A percentile compares a stretch with the other conserved stretches of the same genome.
These are phyloP conservation scores for Yamagishiella unicocca DNA, from an alignment of 139 green algal species.

Conservation along the genomic window DNA sequence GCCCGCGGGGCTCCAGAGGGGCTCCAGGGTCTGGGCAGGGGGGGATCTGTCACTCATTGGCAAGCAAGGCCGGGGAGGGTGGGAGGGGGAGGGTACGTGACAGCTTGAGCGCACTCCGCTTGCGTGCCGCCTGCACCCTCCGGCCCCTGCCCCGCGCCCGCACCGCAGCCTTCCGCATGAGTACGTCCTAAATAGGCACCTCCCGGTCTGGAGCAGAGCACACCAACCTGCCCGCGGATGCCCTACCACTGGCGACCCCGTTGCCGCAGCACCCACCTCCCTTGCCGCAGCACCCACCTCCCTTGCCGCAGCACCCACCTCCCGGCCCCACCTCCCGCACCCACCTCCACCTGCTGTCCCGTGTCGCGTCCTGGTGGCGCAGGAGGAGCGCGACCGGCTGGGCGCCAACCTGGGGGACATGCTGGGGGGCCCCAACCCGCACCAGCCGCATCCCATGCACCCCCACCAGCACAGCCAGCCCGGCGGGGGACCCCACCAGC, in stretches of 20 bases:
- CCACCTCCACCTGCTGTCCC: neutral
- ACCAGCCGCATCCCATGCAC: neutral
- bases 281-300: neutral
- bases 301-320: neutral
- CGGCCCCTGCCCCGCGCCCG: no score
- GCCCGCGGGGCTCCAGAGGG: neutral
- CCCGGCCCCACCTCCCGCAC: neutral
- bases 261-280: neutral
- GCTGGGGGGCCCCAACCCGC: neutral
- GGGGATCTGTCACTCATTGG: no score
- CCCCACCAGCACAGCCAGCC: neutral
- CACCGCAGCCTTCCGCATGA: no score
- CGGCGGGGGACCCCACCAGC: neutral
- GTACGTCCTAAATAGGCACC: no score
- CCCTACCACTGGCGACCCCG: no score
- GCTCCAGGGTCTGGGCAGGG: neutral
- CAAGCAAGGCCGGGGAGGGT: no score
- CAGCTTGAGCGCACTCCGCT: no score
- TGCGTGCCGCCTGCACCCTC: no score
- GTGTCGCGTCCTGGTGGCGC: no score
- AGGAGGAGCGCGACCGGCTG: slow-evolving; percentile 44
- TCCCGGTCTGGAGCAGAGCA: no score
- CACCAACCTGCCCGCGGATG: no score
- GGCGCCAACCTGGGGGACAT: slow-evolving; percentile 31
- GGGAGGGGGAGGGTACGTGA: no score